Evolutionary conservation across 495 filamentous ascomycete genomes (phyloP).

Genomic region (Astrothelium macrocarpum): DNA sequence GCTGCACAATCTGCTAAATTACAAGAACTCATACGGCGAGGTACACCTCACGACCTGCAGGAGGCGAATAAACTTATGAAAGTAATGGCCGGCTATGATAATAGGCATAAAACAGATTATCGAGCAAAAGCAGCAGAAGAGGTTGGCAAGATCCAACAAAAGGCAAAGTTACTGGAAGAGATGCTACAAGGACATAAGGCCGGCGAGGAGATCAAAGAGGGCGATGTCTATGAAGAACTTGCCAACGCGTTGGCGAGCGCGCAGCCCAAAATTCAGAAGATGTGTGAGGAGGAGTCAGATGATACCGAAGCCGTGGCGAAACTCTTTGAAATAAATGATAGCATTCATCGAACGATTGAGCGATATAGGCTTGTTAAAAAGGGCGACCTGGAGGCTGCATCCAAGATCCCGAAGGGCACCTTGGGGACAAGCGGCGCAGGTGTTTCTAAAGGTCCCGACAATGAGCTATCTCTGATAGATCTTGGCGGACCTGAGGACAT

Average conservation of each 20-base stretch:
- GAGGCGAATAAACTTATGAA: conserved; percentile 98
- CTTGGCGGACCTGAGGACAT: conserved; percentile 53
- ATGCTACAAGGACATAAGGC: conserved; percentile 75
- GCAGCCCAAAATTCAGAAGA: conserved; percentile 96
- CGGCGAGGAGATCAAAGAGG: conserved; percentile 74
- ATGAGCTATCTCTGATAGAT: conserved; percentile 89
- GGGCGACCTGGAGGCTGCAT: conserved; percentile 83
- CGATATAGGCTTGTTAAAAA: conserved; percentile 89
- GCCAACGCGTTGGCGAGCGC: conserved; percentile 86
- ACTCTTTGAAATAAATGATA: conserved; percentile 93
- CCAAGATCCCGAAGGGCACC: conserved; percentile 73
- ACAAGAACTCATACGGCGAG: conserved; percentile 89
- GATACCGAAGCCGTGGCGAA: conserved; percentile 94
- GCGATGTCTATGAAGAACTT: conserved; percentile 93
- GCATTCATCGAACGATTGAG: conserved; percentile 93
- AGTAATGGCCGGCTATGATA: conserved; percentile 96
- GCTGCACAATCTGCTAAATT: conserved; percentile 94
- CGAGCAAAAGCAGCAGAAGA: conserved; percentile 95
- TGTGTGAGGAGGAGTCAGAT: conserved; percentile 98
- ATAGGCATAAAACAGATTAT: conserved; percentile 90
- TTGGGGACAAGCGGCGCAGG: conserved; percentile 58
- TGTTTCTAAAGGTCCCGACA: conserved; percentile 62
- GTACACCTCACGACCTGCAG: conserved; percentile 82
- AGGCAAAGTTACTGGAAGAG: conserved; percentile 85
- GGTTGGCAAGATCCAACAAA: conserved; percentile 83